Base-by-base conservation (phyloP, 257 asterid species). In the Solanum pinnatisectum region DNA sequence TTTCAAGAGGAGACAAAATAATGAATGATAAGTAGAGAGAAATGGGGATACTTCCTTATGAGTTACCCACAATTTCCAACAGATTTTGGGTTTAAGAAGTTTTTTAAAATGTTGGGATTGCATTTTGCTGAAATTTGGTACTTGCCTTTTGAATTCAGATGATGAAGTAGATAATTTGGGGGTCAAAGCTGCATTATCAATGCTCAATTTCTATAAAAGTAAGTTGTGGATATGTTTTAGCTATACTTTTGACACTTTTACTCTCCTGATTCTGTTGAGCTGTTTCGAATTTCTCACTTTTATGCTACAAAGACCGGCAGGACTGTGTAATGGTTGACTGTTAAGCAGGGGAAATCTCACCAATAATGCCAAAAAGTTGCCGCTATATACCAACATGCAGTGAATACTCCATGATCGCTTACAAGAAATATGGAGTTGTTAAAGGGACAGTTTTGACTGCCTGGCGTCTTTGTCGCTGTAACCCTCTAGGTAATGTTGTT, bases 381-480 rank as follows among this genome's bases (percentile, higher is more conserved):
- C 98, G 98, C 2, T 97, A 90, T 85, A 92, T 95, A 84, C 99
- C 99, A 40, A 95, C 98, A 0, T 97, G 99, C 87, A 97, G 99
- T 68, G 99, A 97, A 92, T 97, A 95, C 90, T 95, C 98, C 52
- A 96, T 93, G 98, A 95, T 95, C 88, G 97, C 99, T 91, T 97
- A 97, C 93, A 93, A 93, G 94, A 97, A 95, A 88, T 97, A 96
- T 87, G 99, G 99, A 84, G 90, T 93, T 87, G 93, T 36, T 1
- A 97, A 96, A 89, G 98, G 99, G 36, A 93, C 96, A 13, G 37
- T 94, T 44, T 87, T 95, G 92, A 96, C 98, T 36, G 94, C 95
- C 63, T 95, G 98, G 94, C 98, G 99, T 20, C 89, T 96, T 59
- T 96, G 99, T 90, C 97, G 98, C 63, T 97, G 98, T 94, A 95